Evolutionary conservation across 495 filamentous ascomycete species (phyloP).

Genomic region (Xylaria telfairii): DNA sequence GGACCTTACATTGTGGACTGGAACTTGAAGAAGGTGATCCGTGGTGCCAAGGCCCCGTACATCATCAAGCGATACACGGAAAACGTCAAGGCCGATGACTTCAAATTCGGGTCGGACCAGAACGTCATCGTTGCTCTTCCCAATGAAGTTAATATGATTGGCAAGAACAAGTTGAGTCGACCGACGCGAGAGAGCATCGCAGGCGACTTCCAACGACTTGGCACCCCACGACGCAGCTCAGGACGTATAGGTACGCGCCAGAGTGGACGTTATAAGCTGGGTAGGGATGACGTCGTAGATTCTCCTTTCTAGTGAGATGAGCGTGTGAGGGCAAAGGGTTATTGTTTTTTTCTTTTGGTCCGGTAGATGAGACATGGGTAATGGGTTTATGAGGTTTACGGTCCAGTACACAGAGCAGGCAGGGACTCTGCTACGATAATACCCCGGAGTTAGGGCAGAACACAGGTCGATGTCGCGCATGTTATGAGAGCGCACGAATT

Average conservation of each 20-base stretch:
- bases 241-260: slow-evolving; percentile 56
- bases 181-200: slow-evolving; percentile 91
- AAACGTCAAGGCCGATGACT: slow-evolving; percentile 98
- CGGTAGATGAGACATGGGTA: slow-evolving; percentile 8
- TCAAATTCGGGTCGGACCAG: slow-evolving; percentile 95
- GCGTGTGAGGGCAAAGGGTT: neutral
- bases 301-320: slow-evolving; percentile 69
- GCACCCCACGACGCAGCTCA: slow-evolving; percentile 54
- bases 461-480: neutral
- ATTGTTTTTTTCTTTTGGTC: neutral
- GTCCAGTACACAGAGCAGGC: slow-evolving; percentile 9
- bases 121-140: slow-evolving; percentile 96
- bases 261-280: slow-evolving; percentile 63
- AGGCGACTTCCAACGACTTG: slow-evolving; percentile 55
- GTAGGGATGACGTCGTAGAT: slow-evolving; percentile 81
- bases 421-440: slow-evolving; percentile 15
- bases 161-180: slow-evolving; percentile 79
- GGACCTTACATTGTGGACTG: slow-evolving; percentile 97
- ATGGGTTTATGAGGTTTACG: slow-evolving; percentile 19
- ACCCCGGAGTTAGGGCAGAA: slow-evolving; percentile 26
- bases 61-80: slow-evolving; percentile 95
- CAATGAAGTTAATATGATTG: slow-evolving; percentile 98
- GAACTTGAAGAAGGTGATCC: slow-evolving; percentile 86
- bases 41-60: slow-evolving; percentile 83
- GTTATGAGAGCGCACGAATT: neutral